Percentiles rank a stretch among this genome's conserved stretches.
Conservation (phyloP, 1,284 basidiomycete genomes). For the Melampsora americana region DNA sequence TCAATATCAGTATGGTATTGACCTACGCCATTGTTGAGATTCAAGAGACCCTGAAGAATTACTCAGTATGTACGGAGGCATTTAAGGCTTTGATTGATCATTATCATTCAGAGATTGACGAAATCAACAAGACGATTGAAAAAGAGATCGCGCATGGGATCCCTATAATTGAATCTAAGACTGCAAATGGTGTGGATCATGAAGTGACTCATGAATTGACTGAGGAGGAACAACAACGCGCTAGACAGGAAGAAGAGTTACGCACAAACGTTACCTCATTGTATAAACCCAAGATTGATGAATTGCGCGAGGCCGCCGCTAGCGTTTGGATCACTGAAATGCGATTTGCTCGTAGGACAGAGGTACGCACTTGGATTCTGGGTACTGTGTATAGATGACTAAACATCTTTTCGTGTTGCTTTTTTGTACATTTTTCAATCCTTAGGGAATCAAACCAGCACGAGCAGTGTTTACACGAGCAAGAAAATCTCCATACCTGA, state of each 20-base stretch:
- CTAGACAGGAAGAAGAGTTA: constrained; percentile 54
- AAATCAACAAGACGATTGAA: constrained; percentile 62
- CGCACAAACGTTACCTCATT: constrained; percentile 52
- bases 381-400: neutral
- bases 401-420: neutral
- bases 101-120: constrained; percentile 70
- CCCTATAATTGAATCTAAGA: constrained; percentile 54
- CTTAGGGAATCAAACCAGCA: constrained; percentile 68
- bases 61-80: constrained; percentile 52
- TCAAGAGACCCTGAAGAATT: constrained; percentile 47
- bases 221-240: constrained; percentile 53
- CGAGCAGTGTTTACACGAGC: constrained; percentile 78
- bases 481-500: constrained; percentile 74
- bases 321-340: constrained; percentile 78
- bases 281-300: constrained; percentile 57
- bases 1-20: constrained; percentile 35
- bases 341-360: constrained; percentile 80
- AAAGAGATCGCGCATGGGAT: constrained; percentile 51
- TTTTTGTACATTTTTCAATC: neutral
- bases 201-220: constrained; percentile 54
- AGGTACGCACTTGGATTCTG: constrained; percentile 56
- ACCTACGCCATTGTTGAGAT: constrained; percentile 42
- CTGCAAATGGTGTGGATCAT: constrained; percentile 49
- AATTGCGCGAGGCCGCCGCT: constrained; percentile 57
- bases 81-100: constrained; percentile 67